Conservation (phyloP, 495 filamentous ascomycete genomes). For the Lasiosphaeria miniovina region DNA sequence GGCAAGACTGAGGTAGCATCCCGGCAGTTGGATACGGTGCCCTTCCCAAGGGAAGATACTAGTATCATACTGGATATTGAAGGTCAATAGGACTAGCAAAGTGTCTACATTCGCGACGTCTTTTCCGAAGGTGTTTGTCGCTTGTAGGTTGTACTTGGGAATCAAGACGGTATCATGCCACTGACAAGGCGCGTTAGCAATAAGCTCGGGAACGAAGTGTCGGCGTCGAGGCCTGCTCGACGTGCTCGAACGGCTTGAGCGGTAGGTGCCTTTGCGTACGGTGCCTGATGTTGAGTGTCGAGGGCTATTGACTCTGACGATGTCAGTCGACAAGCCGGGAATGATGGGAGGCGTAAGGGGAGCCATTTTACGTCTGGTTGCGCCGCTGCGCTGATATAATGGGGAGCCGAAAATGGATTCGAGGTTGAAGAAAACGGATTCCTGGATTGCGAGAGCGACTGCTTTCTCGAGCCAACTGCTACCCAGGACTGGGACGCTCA, state of each 20-base stretch:
- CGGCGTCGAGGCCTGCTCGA: neutral
- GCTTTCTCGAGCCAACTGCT: neutral
- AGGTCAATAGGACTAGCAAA: neutral
- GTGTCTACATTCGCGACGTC: neutral
- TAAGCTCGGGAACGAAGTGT: slow-evolving; percentile 58
- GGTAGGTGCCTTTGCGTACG: slow-evolving; percentile 50
- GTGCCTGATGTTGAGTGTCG: slow-evolving; percentile 73
- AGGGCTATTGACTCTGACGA: too few species aligned
- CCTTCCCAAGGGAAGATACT: neutral
- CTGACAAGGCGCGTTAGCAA: neutral
- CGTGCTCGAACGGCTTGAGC: neutral
- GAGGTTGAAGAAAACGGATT: too few species aligned
- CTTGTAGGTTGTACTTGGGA: neutral
- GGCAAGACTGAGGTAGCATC: neutral
- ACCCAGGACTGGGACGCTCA: too few species aligned
- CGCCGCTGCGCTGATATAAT: too few species aligned
- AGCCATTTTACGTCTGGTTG: too few species aligned
- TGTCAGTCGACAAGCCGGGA: too few species aligned
- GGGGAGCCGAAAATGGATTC: too few species aligned
- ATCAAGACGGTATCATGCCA: slow-evolving; percentile 3
- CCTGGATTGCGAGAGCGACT: too few species aligned
- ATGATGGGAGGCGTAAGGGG: too few species aligned
- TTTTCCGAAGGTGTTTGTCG: neutral
- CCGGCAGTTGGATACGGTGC: neutral
- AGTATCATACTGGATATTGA: neutral